Percentiles rank a stretch among this genome's conserved stretches.
These are phyloP conservation scores for Astrothelium macrocarpum DNA, from an alignment of 495 filamentous ascomycete species.

Conservation along the genomic window DNA sequence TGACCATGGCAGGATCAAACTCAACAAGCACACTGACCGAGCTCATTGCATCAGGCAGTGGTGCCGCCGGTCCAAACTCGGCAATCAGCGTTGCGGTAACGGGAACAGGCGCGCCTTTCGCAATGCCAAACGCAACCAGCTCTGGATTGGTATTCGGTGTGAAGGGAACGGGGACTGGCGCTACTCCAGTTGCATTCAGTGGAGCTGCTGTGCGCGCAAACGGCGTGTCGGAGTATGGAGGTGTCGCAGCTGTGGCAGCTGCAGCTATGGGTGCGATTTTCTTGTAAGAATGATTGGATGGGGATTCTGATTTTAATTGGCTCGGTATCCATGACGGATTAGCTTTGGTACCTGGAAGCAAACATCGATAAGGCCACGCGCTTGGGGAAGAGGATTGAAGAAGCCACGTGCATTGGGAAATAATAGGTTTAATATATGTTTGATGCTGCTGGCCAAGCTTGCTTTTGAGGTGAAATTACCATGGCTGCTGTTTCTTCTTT, in stretches of 20 bases:
- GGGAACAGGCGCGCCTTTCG: not conserved
- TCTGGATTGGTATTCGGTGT: not conserved
- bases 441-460: not conserved
- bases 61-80: not conserved
- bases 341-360: not conserved
- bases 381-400: not conserved
- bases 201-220: not conserved
- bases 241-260: not conserved
- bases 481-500: not conserved
- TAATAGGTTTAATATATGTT: not conserved
- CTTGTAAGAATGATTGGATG: not conserved
- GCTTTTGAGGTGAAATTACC: not conserved
- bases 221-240: not conserved
- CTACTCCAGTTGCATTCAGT: not conserved
- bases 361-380: not conserved
- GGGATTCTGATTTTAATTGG: not conserved
- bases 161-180: not conserved
- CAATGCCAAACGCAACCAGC: not conserved
- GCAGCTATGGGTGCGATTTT: not conserved
- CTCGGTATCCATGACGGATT: not conserved
- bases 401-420: not conserved
- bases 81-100: not conserved
- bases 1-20: not conserved
- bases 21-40: not conserved
- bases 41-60: not conserved